Evolutionary conservation across 31 red algal genomes (phyloP), one percentile per base, ranked within the genome.

Genomic region (Porphyra umbilicalis): DNA sequence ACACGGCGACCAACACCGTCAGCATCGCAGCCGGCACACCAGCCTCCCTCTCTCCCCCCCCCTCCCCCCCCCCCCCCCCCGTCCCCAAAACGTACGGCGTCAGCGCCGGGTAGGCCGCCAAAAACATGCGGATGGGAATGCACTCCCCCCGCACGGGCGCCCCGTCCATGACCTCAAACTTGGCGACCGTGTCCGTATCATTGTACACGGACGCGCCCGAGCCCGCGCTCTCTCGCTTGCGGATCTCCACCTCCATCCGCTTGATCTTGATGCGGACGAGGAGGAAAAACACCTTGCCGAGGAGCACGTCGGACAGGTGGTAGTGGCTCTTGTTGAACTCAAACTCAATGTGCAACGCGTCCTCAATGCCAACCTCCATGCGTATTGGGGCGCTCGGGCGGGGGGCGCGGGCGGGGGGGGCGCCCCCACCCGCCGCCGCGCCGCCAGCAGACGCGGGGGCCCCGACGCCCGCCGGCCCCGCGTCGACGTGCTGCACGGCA

Each of bases 311-410:
- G 8, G 37, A 67, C 75, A 95, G 76, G 76, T 95, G 90, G 82
- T 88, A 95, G 68, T 87, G 83, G 85, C 88, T 93, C 38, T 83
- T 88, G 44, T 95, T 85, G 39, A 90, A 95, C 77, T 95, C 92
- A 84, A 98, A 95, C 83, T 98, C 96, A n/a, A 98, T 95, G 77
- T 98, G 92, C 68, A 98, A 79, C 10, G 88, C 85, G 85, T 98
- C 92, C 87, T 98, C 96, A 74, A 98, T 95, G 35, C 96, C 96
- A 6, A 95, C 96, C 79, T 98, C 93, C 92, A 98, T 93, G n/a
- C 88, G 86, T 75, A 94, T 95, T 33, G 82, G 44, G 35, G 84
- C 36, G 71, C 85, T 91, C 9, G 84, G 78, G 7, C 36, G 36
- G 8, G 91, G 85, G 11, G 57, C 57, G 3, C 4, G 25, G 57